Evolutionary conservation across 805 yeast genomes (phyloP), one percentile per base, ranked within the genome.

Genomic region (Candida dendrica): DNA sequence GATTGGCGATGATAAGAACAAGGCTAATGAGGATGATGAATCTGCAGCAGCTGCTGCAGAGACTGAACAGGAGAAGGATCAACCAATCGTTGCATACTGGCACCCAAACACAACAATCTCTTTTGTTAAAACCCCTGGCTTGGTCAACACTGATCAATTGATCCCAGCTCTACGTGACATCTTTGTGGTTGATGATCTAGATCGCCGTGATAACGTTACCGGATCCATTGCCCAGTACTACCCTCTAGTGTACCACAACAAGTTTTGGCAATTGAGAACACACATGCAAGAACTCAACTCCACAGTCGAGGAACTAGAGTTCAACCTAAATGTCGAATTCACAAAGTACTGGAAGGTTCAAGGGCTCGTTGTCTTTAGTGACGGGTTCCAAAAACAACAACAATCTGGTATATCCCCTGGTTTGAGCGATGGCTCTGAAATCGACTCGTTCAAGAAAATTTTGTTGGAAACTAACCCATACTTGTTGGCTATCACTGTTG

Each of bases 221-320:
- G 64, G 62, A n/a, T 34, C 49, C n/a, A 52, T 54, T 4, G 50
- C 59, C 1, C 61, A 56, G 45, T 67, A 65, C 48, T 66, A 56
- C 49, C 71, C 72, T 34, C 34, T 58, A 11, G 45, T 69, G 9
- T 64, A 56, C 40, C 54, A 63, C 42, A 66, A 68, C 48, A 59
- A 58, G 37, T 68, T 68, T 42, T 68, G 71, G 71, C 68, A 66
- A 38, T 49, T 64, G 32, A 52, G 52, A 22, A 49, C 56, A 16
- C 68, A 68, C 41, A 55, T 65, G 63, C 41, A 40, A 24, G 64
- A 56, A 39, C 47, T 68, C 9, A 60, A 64, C 44, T 37, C 52
- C 14, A 56, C 61, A 5, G 39, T 38, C 1, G 44, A 42, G 2
- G 30, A 43, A 5, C 36, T 64, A 13, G 56, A 61, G 3, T 46